phyloP scores from a whole-genome alignment of 2,329 filamentous ascomycete species.

The Leptographium wingfieldii region DNA sequence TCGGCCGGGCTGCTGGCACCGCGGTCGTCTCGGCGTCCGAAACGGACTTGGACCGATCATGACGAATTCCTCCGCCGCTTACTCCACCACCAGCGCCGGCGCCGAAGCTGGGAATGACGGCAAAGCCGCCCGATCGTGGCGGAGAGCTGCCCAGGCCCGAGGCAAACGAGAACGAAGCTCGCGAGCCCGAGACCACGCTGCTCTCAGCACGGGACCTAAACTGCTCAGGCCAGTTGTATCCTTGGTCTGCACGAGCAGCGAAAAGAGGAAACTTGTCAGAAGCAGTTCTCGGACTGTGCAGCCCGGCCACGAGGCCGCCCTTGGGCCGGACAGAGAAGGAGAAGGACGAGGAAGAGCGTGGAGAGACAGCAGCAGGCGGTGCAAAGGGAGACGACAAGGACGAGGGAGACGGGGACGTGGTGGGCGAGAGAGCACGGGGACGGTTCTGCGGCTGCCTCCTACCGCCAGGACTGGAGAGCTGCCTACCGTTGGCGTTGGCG shows the following conservation, averaged over 20 bases:
- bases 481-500: constrained; percentile 42
- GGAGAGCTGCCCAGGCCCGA: constrained; percentile 29
- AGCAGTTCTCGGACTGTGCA: constrained; percentile 38
- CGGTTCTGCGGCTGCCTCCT: not conserved
- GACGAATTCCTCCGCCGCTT: constrained; percentile 15
- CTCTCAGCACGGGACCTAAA: constrained; percentile 85
- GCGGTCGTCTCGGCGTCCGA: constrained; percentile 39
- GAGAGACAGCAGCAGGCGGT: constrained; percentile 23
- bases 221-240: constrained; percentile 96
- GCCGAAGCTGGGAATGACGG: not conserved
- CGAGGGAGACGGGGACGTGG: not conserved
- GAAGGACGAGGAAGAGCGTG: constrained; percentile 18
- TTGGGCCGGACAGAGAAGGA: constrained; percentile 11
- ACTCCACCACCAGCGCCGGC: constrained; percentile 7
- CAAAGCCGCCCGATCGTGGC: constrained; percentile 21
- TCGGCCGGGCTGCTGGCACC: constrained; percentile 36
- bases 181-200: constrained; percentile 42
- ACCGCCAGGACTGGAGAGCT: constrained; percentile 9
- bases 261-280: constrained; percentile 44
- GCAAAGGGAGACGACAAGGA: not conserved
- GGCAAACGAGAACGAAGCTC: constrained; percentile 47
- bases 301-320: constrained; percentile 19
- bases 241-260: constrained; percentile 62
- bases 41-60: constrained; percentile 60
- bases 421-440: not conserved